Conservation (phyloP, 768 basidiomycete genomes). For the Neoboletus brunneissimus region DNA sequence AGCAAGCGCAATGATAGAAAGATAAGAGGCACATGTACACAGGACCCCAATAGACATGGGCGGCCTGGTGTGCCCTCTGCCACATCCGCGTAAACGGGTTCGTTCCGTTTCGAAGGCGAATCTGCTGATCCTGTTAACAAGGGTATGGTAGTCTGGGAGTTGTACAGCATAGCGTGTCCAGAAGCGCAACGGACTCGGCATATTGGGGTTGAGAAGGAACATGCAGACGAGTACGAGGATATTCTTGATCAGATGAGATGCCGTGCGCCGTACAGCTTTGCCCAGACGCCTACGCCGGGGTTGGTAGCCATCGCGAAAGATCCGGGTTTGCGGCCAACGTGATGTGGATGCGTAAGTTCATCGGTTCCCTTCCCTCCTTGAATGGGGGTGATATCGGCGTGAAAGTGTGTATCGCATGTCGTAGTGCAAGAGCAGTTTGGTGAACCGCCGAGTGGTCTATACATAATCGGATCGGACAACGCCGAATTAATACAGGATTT, state of each 20-base stretch:
- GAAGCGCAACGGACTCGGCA: background rate
- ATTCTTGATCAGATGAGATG: conserved; percentile 1
- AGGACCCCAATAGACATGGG: conserved; percentile 19
- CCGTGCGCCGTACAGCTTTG: background rate
- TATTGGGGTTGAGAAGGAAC: background rate
- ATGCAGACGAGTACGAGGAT: background rate
- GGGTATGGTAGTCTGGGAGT: background rate
- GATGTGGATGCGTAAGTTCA: background rate
- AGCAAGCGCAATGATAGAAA: background rate
- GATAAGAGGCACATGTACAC: conserved; percentile 18
- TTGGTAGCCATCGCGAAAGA: background rate
- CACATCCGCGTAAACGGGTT: background rate
- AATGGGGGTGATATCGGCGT: background rate
- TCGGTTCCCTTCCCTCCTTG: background rate
- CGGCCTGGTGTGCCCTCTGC: conserved; percentile 13
- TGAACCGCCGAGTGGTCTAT: background rate
- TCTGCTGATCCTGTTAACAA: background rate
- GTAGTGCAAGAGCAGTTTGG: background rate
- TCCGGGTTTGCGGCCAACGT: background rate
- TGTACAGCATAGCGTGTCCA: conserved; percentile 3
- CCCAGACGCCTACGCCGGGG: background rate
- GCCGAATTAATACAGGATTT: background rate
- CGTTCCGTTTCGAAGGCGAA: background rate
- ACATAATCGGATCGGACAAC: conserved; percentile 1
- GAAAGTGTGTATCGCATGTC: background rate